These are phyloP conservation scores for Pelargonium australe DNA, from an alignment of 441 rosid genomes.

Conservation along the genomic window DNA sequence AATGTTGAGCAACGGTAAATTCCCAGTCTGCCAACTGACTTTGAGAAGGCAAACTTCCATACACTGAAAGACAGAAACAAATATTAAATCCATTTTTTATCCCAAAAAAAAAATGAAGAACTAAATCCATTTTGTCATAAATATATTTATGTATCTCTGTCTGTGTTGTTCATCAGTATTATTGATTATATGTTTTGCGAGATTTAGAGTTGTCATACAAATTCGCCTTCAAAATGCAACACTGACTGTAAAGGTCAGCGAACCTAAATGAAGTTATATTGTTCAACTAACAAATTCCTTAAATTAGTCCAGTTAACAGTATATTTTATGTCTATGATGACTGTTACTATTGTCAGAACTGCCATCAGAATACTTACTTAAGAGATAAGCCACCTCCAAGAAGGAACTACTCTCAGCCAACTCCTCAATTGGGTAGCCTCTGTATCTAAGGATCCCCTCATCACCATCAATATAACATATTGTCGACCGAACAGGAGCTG, in stretches of 20 bases:
- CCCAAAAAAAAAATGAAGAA: not conserved
- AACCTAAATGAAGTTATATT: no score
- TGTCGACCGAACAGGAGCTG: conserved; percentile 80
- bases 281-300: no score
- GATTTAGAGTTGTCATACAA: not conserved
- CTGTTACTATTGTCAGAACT: not conserved
- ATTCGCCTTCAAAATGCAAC: no score
- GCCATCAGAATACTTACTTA: conserved; percentile 29
- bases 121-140: not conserved
- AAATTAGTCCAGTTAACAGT: no score
- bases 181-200: not conserved
- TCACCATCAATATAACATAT: conserved; percentile 84
- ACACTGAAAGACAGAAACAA: conserved; percentile 46
- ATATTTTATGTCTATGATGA: not conserved
- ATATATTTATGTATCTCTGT: not conserved
- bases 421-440: conserved; percentile 80
- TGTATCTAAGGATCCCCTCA: conserved; percentile 76
- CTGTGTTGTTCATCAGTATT: not conserved
- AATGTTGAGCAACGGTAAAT: conserved; percentile 86
- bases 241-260: no score
- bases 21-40: conserved; percentile 90
- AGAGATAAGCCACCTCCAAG: conserved; percentile 57
- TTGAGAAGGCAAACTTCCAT: conserved; percentile 81
- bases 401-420: conserved; percentile 77
- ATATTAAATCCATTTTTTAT: not conserved